A percentile compares a stretch with the other conserved stretches of the same genome.
phyloP scores from a whole-genome alignment of 108 stramenopile species.

The Mayamaea pseudoterrestris region DNA sequence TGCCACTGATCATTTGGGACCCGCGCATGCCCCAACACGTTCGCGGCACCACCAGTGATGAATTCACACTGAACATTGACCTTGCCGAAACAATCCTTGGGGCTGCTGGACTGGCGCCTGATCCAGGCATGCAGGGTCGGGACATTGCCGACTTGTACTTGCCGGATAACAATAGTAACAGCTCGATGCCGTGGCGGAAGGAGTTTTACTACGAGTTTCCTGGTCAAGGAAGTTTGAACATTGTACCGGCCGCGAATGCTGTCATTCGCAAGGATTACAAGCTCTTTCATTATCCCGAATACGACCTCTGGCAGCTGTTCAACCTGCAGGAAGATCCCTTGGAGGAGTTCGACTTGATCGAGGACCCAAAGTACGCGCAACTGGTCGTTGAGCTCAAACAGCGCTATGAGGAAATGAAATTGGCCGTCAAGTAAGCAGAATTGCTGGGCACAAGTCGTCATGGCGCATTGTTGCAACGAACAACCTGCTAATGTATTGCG shows the following conservation, averaged over 20 bases:
- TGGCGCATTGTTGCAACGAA: too few relatives aligned
- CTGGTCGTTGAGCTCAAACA: too few relatives aligned
- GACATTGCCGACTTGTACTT: conserved; percentile 70
- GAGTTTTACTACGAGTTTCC: conserved; percentile 80
- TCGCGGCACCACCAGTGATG: conserved; percentile 41
- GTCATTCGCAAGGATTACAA: conserved; percentile 61
- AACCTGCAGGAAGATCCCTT: conserved; percentile 59
- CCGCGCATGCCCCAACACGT: conserved; percentile 52
- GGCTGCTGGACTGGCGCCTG: conserved; percentile 41
- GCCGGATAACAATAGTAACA: conserved; percentile 12
- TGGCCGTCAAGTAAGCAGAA: too few relatives aligned
- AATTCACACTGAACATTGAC: conserved; percentile 67
- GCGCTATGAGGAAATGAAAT: too few relatives aligned
- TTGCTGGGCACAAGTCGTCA: too few relatives aligned
- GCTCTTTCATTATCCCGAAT: conserved; percentile 73
- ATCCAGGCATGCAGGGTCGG: conserved; percentile 57
- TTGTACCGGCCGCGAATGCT: conserved; percentile 63
- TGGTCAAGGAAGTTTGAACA: too few relatives aligned
- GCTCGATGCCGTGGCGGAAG: conserved; percentile 54
- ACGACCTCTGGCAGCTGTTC: conserved; percentile 64
- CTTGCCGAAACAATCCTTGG: conserved; percentile 63
- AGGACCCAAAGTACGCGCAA: too few relatives aligned
- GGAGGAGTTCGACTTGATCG: conserved; percentile 57
- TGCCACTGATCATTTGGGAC: conserved; percentile 67
- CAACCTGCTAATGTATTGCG: too few relatives aligned